Conservation (phyloP, 2,329 filamentous ascomycete species). For the Metarhizium album region DNA sequence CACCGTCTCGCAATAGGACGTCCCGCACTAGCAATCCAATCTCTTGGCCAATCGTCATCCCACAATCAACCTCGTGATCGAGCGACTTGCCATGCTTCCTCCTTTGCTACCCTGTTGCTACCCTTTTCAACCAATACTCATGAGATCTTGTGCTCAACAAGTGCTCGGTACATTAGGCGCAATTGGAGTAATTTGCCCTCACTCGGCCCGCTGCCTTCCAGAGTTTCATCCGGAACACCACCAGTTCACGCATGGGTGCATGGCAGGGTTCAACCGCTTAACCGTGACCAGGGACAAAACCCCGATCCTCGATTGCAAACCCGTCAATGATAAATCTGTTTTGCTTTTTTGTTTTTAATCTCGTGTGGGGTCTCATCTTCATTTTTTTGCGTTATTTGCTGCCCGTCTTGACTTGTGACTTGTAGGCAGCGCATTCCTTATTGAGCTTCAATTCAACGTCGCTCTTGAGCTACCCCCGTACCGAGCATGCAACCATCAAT, state of each 20-base stretch:
- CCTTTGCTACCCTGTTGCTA: not conserved
- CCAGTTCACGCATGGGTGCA: not conserved
- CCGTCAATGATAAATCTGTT: too few species aligned
- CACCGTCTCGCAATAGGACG: not conserved
- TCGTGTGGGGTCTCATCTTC: too few species aligned
- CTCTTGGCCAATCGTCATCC: constrained; percentile 18
- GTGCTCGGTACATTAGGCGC: not conserved
- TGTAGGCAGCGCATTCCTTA: too few species aligned
- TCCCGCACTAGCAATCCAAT: not conserved
- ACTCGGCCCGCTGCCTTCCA: not conserved
- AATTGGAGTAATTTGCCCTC: not conserved
- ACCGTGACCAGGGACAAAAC: not conserved
- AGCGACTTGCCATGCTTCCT: constrained; percentile 1
- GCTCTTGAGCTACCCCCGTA: too few species aligned
- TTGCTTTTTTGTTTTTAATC: too few species aligned
- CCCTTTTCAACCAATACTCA: not conserved
- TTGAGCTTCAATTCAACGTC: too few species aligned
- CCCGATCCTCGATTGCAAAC: too few species aligned
- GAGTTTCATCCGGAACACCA: not conserved
- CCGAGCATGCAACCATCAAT: too few species aligned
- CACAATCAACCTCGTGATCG: constrained; percentile 20
- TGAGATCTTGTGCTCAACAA: not conserved
- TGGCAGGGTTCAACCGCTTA: not conserved
- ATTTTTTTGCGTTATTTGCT: too few species aligned
- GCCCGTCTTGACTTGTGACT: too few species aligned